phyloP scores from a whole-genome alignment of 2,329 filamentous ascomycete genomes.

The Fusarium sp. region DNA sequence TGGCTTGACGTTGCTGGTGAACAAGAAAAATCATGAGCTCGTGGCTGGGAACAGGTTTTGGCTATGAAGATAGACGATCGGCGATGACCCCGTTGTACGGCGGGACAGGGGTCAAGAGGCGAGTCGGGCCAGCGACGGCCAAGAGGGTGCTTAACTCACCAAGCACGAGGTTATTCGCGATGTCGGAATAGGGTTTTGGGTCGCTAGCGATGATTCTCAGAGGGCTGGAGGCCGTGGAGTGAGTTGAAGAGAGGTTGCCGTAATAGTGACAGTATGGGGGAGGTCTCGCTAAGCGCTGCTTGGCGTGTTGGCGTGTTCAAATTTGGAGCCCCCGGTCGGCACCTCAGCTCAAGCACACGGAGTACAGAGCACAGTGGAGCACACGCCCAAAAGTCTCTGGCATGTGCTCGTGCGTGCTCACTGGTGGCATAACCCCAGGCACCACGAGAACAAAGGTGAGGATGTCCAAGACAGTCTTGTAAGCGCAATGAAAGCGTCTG shows the following conservation, averaged over 20 bases:
- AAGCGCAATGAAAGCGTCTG: conserved; percentile 24
- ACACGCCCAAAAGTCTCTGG: conserved; percentile 46
- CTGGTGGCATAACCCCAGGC: conserved; percentile 37
- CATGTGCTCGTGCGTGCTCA: conserved; percentile 49
- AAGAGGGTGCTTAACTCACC: conserved; percentile 41
- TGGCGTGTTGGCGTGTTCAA: conserved; percentile 48
- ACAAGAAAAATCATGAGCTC: conserved; percentile 40
- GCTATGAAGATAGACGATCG: conserved; percentile 34
- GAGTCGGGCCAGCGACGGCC: conserved; percentile 33
- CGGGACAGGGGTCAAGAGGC: conserved; percentile 23
- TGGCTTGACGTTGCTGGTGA: conserved; percentile 30
- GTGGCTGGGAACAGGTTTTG: conserved; percentile 38
- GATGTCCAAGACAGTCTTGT: conserved; percentile 12
- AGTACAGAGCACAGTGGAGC: conserved; percentile 46
- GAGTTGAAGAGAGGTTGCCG: conserved; percentile 47
- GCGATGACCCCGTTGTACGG: conserved; percentile 23
- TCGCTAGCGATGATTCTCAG: conserved; percentile 41
- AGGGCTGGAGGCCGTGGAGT: conserved; percentile 37
- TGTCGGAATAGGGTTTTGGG: conserved; percentile 40
- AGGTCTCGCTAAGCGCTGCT: conserved; percentile 51
- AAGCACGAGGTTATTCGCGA: conserved; percentile 43
- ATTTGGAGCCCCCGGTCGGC: conserved; percentile 43
- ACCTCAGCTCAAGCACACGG: conserved; percentile 38
- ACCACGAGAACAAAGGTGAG: conserved; percentile 30
- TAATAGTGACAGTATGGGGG: conserved; percentile 44